Evolutionary conservation across 768 basidiomycete species (phyloP), one percentile per base, ranked within the genome.

Genomic region (Rhizopogon vulgaris): DNA sequence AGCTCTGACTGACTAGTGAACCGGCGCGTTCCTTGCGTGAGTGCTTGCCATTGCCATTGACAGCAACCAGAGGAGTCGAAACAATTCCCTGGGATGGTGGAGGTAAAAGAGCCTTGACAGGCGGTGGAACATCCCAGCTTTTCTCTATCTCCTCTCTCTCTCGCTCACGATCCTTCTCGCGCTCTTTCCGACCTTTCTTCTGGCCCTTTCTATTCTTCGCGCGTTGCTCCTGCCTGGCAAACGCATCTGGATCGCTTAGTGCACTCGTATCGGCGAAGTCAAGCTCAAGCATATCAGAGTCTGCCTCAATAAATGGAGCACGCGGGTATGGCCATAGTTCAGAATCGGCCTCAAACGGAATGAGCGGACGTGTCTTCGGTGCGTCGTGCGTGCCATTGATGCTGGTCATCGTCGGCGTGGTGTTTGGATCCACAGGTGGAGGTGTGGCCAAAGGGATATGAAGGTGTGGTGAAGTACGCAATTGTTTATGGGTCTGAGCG

Each of bases 191-290:
- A 18, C 58, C 56, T 18, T 66, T 68, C 55, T 58, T 54, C 38
- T 52, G 47, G 15, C 32, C 46, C 12, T 61, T 53, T 47, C 24
- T 61, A 47, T 65, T 66, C 52, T 62, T 61, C 52, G 57, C 63
- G 49, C 58, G 58, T 53, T 61, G 56, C 49, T 58, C 58, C 53
- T 34, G 32, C 68, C 55, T 53, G 67, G 74, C 59, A 58, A 85
- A 87, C 9, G 77, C 76, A 43, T 76, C 77, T 2, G 80, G 79
- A 57, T 89, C 82, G 61, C 85, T 87, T 60, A 90, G 64, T 18
- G 84, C 81, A 52, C 84, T 83, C 39, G 78, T 89, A 51, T 89
- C 87, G 5, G 76, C 75, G 59, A 87, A 90, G 63, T 86, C 84
- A 47, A 90, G 79, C 64, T 89, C 87, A 9, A 89, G 77, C 24